phyloP scores from a whole-genome alignment of 139 green algal genomes.

The Tetradesmus lagerheimii region DNA sequence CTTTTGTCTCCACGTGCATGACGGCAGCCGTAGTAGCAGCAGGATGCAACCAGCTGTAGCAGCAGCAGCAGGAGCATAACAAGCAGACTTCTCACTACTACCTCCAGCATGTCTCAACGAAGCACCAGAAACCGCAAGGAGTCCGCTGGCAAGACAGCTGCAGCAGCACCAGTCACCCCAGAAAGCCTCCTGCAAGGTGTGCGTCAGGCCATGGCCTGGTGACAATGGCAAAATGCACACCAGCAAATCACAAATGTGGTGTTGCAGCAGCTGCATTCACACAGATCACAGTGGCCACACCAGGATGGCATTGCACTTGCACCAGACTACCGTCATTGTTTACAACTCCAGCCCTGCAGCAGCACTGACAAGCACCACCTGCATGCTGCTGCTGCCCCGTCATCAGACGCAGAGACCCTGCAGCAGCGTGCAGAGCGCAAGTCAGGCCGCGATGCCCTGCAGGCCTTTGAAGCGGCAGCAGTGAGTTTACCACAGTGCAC shows the following conservation, averaged over 20 bases:
- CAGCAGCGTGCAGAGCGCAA: constrained; percentile 75
- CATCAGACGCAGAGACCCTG: constrained; percentile 71
- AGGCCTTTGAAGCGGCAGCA: constrained; percentile 54
- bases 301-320: no score
- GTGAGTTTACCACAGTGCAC: constrained; percentile 27
- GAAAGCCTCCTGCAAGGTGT: background rate
- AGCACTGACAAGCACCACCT: background rate
- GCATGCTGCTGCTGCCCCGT: background rate
- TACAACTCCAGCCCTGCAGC: background rate
- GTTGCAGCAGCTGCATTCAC: background rate
- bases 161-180: background rate
- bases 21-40: background rate
- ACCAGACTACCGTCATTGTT: no score
- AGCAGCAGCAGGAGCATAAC: background rate
- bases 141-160: background rate
- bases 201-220: background rate
- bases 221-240: background rate
- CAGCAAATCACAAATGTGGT: no score
- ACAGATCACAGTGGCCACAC: no score
- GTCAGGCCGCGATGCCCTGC: constrained; percentile 60
- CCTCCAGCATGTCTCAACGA: constrained; percentile 7
- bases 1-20: no score
- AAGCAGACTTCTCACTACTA: background rate
- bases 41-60: background rate
- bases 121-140: background rate